Percentiles rank a stretch among this genome's conserved stretches.
phyloP scores from a whole-genome alignment of 176 grass and related monocot species.

The Eleusine coracana region DNA sequence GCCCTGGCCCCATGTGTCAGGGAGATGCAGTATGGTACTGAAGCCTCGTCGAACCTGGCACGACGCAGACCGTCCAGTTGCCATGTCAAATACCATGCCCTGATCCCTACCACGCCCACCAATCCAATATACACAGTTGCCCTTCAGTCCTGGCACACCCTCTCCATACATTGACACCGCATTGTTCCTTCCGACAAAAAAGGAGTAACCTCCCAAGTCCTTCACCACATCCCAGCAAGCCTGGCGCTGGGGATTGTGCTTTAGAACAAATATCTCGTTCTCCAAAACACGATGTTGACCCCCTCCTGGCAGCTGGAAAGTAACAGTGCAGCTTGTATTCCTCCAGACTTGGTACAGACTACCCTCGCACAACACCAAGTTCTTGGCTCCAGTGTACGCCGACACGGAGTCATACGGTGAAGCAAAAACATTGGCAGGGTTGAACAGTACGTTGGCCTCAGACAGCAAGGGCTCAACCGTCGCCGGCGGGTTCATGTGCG shows the following conservation, averaged over 20 bases:
- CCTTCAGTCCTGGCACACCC: conserved; percentile 37
- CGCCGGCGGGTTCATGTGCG: conserved; percentile 34
- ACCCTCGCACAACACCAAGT: conserved; percentile 45
- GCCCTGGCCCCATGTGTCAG: too few species aligned
- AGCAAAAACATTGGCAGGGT: conserved; percentile 45
- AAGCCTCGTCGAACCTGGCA: conserved; percentile 13
- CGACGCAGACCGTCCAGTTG: conserved; percentile 33
- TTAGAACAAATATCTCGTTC: conserved; percentile 51
- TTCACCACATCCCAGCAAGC: conserved; percentile 48
- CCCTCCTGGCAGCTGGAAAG: conserved; percentile 45
- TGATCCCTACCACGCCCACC: conserved; percentile 52
- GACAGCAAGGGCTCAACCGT: conserved; percentile 24
- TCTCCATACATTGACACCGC: conserved; percentile 42
- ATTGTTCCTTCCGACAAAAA: conserved; percentile 58
- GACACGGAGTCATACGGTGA: conserved; percentile 47
- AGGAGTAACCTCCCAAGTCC: conserved; percentile 32
- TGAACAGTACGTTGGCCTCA: conserved; percentile 38
- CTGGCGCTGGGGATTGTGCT: conserved; percentile 39
- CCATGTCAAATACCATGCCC: conserved; percentile 65
- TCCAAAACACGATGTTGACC: conserved; percentile 42
- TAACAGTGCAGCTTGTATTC: conserved; percentile 54
- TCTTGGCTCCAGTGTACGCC: conserved; percentile 37
- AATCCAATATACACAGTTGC: conserved; percentile 58
- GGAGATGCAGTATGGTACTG: too few species aligned
- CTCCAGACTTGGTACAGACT: conserved; percentile 54